Evolutionary conservation across 108 stramenopile genomes (phyloP), one percentile per base, ranked within the genome.

Genomic region (Skeletonema grethae): DNA sequence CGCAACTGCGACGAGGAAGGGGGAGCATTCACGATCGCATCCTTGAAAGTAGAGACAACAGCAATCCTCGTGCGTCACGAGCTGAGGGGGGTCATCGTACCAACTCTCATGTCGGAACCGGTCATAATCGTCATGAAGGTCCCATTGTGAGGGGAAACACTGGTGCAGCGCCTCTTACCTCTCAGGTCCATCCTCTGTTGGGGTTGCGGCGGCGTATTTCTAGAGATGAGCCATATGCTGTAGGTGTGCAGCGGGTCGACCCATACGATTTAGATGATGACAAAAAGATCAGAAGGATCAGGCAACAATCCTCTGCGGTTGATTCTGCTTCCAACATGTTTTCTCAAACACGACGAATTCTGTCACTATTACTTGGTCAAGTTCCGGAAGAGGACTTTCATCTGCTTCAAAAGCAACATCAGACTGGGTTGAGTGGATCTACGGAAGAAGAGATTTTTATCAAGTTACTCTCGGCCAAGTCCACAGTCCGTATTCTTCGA

Each of bases 111-210:
- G 53, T 32, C 20, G 32, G 10, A 25, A 8, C 6, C 24, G 38
- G 38, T 41, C 30, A 38, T 41, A 34, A 30, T 29, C 15, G 18
- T 41, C 22, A 60, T 3, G 68, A n/a, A 1, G 59, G 24, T 58
- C 56, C 36, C 29, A 29, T 69, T 59, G 34, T 69, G 28, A 13
- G 36, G 6, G 36, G 68, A 9, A 69, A 59, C 41, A 39, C 58
- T 38, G 77, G 77, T 59, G 70, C 65, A 12, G 64, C 77, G 57
- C 39, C 39, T n/a, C 77, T 78, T 9, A 28, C 65, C 32, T 32
- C 66, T 20, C 78, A 79, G 46, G 41, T 71, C 1, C 78, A 79
- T 18, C 78, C 70, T 12, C 71, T 72, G 9, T 53, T 78, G 69
- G 69, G 61, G 12, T 36, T 65, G 1, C 39, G 58, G 2, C 41